Percentiles rank a stretch among this genome's conserved stretches.
Conservation (phyloP, 1,284 basidiomycete genomes). For the Dichomitus squalens region DNA sequence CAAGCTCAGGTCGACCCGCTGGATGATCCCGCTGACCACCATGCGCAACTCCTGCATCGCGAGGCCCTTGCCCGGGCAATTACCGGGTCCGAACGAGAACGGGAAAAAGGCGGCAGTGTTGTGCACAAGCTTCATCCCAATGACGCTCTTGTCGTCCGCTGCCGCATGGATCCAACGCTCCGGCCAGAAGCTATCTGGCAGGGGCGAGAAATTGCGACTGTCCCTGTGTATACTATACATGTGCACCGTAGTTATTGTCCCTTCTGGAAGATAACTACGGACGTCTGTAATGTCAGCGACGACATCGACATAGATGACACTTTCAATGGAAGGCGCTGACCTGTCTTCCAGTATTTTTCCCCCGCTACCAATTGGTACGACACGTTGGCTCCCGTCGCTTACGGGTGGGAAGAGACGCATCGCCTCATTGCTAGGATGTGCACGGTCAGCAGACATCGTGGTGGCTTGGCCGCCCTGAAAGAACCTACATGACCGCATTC, state of each 20-base stretch:
- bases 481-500: constrained; percentile 36
- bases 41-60: constrained; percentile 32
- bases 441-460: not conserved
- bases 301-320: not conserved
- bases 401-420: constrained; percentile 59
- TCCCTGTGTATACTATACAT: constrained; percentile 36
- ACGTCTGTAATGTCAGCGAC: not conserved
- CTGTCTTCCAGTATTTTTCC: constrained; percentile 28
- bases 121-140: constrained; percentile 24
- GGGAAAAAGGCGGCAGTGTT: constrained; percentile 33
- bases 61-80: constrained; percentile 37
- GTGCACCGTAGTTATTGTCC: constrained; percentile 30
- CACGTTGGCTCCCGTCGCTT: constrained; percentile 56
- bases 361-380: constrained; percentile 32
- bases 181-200: constrained; percentile 34
- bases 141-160: constrained; percentile 3
- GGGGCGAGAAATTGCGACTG: constrained; percentile 34
- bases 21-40: constrained; percentile 31
- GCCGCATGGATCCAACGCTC: constrained; percentile 34
- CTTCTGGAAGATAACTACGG: constrained; percentile 32
- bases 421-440: constrained; percentile 53
- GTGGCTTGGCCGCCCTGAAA: not conserved
- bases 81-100: constrained; percentile 34
- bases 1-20: constrained; percentile 30
- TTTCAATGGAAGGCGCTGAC: constrained; percentile 24